Evolutionary conservation across 169 alveolate genomes (phyloP), one percentile per base, ranked within the genome.

Genomic region (Eimeria maxima): DNA sequence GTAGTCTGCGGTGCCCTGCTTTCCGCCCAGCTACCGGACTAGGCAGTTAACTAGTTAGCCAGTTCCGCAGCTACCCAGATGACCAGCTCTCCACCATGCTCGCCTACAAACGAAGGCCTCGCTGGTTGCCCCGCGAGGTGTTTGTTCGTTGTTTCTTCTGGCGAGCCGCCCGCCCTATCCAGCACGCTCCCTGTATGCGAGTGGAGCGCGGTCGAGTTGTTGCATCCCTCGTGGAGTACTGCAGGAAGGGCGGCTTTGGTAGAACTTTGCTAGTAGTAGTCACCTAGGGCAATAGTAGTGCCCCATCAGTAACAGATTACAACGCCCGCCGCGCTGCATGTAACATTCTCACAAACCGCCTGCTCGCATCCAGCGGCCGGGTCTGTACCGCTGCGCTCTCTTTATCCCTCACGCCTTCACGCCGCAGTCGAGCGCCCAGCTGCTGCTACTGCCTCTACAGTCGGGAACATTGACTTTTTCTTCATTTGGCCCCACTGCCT

Each of bases 241-340:
- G 63, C 50, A 93, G 45, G 63, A 93, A 93, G 47, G 96, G 96
- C 27, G 86, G 33, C 84, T n/a, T 24, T 73, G 76, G 73, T 29
- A 57, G 53, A 42, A 80, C 38, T 18, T 45, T 47, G 63, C 81
- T 93, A 16, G 87, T 63, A 2, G 80, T 65, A 11, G 60, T 45
- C n/a, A 87, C 89, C 76, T 93, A 76, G 29, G 86, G 44, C 91
- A 93, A 87, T 86, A 78, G 53, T 60, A 93, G 53, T 27, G 93
- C 71, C 60, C 80, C 96, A 22, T 93, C 96, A 27, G 80, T 80
- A 45, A 93, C 96, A 33, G 96, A 92, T 33, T 78, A 92, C 45
- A 93, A n/a, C 3, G 96, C 96, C 16, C 87, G 74, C 33, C 92
- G 92, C 55, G 57, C 47, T 4, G 78, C 78, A 42, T 33, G 57